Evolutionary conservation across 768 basidiomycete genomes (phyloP).

Genomic region (Mycena amicta): DNA sequence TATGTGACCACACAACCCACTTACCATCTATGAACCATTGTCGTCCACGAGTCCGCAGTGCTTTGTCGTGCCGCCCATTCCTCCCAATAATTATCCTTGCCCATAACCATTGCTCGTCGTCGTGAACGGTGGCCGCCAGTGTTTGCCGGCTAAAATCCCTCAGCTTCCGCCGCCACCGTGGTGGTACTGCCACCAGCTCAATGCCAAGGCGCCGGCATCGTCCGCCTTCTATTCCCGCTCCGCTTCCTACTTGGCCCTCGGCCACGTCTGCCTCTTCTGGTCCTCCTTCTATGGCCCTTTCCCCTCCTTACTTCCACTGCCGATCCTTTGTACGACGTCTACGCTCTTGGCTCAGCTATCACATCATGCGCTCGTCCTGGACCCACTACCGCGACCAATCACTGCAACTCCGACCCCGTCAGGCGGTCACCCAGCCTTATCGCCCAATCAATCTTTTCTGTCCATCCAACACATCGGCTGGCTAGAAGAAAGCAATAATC

Average conservation of each 20-base stretch:
- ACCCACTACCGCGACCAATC: neutral
- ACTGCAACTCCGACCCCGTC: neutral
- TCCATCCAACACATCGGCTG: neutral
- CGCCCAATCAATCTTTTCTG: slow-evolving; percentile 1
- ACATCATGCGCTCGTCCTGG: neutral
- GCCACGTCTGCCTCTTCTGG: neutral
- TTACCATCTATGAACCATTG: too few species aligned
- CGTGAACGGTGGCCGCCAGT: neutral
- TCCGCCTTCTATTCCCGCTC: slow-evolving; percentile 1
- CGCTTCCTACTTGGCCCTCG: neutral
- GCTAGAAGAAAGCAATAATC: neutral
- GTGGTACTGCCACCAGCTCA: neutral
- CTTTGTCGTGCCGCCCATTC: neutral
- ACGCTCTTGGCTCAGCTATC: neutral
- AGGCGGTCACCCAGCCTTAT: neutral
- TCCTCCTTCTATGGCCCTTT: neutral
- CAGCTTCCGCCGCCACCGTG: neutral
- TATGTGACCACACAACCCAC: too few species aligned
- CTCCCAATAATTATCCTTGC: neutral
- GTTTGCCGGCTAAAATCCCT: neutral
- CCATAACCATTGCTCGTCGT: neutral
- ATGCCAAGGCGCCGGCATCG: neutral
- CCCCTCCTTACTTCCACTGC: neutral
- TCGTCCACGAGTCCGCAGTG: too few species aligned
- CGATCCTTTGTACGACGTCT: neutral